Percentiles rank a stretch among this genome's conserved stretches.
Evolutionary conservation across 768 basidiomycete species (phyloP).

Genomic region (Calocera cornea): DNA sequence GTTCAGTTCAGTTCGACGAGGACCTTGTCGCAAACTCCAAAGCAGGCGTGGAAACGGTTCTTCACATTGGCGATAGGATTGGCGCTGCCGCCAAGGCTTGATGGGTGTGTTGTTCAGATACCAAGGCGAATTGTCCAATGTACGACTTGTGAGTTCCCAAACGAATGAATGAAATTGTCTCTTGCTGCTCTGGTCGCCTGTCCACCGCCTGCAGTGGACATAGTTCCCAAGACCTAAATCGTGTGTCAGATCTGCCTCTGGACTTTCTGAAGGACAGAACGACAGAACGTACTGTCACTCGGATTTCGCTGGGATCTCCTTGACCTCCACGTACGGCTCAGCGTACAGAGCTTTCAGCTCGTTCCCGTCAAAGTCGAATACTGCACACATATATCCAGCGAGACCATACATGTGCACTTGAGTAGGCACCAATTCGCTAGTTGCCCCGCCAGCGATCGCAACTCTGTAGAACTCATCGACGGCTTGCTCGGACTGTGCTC

Average conservation of each 20-base stretch:
- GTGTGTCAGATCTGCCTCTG: too few relatives aligned
- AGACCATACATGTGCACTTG: not conserved
- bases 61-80: slow-evolving; percentile 39
- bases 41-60: slow-evolving; percentile 46
- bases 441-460: not conserved
- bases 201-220: too few relatives aligned
- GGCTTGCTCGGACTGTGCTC: not conserved
- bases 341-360: not conserved
- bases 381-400: not conserved
- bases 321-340: not conserved
- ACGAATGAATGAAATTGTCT: not conserved
- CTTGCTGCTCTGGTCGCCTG: too few relatives aligned
- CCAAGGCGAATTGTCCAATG: not conserved
- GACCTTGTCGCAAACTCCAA: slow-evolving; percentile 47
- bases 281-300: too few relatives aligned
- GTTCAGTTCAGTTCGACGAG: slow-evolving; percentile 42
- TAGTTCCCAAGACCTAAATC: too few relatives aligned
- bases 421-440: not conserved
- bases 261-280: too few relatives aligned
- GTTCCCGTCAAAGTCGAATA: not conserved
- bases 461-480: not conserved
- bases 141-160: not conserved
- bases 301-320: not conserved
- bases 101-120: not conserved
- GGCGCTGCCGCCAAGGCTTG: slow-evolving; percentile 7